Percentiles rank a stretch among this genome's conserved stretches.
These are phyloP conservation scores for Pterocarpus santalinus DNA, from an alignment of 306 rosid genomes.

Conservation along the genomic window DNA sequence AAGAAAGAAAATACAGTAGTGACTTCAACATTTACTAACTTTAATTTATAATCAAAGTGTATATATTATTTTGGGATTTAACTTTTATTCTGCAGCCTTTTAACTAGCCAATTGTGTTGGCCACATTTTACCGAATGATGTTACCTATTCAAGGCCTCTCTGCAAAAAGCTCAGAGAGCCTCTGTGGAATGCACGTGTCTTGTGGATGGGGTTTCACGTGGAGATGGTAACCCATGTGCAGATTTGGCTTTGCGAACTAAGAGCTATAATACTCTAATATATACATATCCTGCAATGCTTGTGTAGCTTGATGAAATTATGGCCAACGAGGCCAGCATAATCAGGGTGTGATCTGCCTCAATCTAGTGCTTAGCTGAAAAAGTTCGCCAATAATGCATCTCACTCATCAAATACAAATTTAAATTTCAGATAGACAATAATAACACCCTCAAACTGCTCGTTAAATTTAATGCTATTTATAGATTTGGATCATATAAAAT, in stretches of 20 bases:
- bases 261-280: background rate
- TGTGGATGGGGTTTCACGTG: conserved; percentile 66
- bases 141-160: conserved; percentile 34
- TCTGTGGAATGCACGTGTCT: conserved; percentile 71
- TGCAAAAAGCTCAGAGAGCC: conserved; percentile 51
- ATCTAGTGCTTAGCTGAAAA: conserved; percentile 47
- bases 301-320: conserved; percentile 16
- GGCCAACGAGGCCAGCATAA: conserved; percentile 62
- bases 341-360: conserved; percentile 44
- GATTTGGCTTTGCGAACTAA: conserved; percentile 42
- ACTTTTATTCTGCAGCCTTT: conserved; percentile 30
- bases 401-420: conserved; percentile 40
- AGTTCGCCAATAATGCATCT: conserved; percentile 47
- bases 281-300: background rate
- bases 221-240: conserved; percentile 70
- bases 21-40: too few species aligned
- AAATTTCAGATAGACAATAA: conserved; percentile 19
- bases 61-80: background rate
- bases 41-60: too few species aligned
- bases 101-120: conserved; percentile 38
- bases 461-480: background rate
- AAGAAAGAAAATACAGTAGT: too few species aligned
- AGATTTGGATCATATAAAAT: too few species aligned
- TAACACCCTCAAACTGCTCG: background rate
- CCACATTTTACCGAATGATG: conserved; percentile 36